Percentiles rank a stretch among this genome's conserved stretches.
These are phyloP conservation scores for Thymus mandschuricus DNA, from an alignment of 257 asterid species.

Conservation along the genomic window DNA sequence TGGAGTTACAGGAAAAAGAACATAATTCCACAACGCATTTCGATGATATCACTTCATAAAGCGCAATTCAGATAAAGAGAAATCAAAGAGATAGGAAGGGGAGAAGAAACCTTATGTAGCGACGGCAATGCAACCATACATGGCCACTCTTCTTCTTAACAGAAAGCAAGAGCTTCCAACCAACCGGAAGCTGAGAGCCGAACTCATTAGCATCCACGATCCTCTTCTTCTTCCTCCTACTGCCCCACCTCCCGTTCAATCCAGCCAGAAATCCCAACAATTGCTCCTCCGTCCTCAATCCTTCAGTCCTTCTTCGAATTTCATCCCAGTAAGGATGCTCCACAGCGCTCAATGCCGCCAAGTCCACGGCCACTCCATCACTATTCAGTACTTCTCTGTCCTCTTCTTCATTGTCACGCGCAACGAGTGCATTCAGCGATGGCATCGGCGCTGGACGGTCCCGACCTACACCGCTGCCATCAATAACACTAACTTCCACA, in stretches of 20 bases:
- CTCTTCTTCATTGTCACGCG: constrained; percentile 41
- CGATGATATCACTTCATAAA: neutral
- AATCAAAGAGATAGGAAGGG: neutral
- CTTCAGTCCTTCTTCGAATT: constrained; percentile 52
- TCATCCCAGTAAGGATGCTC: constrained; percentile 68
- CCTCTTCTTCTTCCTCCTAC: constrained; percentile 79
- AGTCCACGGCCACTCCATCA: constrained; percentile 66
- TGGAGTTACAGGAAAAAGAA: constrained; percentile 8
- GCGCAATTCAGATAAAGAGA: constrained; percentile 13
- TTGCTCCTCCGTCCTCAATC: constrained; percentile 56
- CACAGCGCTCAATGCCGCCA: constrained; percentile 50
- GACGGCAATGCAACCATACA: constrained; percentile 65
- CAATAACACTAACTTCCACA: constrained; percentile 32
- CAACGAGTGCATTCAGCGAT: constrained; percentile 30
- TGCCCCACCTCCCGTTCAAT: constrained; percentile 78
- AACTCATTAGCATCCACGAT: constrained; percentile 72
- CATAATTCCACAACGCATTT: neutral
- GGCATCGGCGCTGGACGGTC: neutral
- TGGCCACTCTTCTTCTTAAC: constrained; percentile 68
- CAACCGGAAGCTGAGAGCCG: constrained; percentile 67
- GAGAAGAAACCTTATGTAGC: constrained; percentile 72
- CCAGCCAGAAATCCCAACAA: constrained; percentile 58
- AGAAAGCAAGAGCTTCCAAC: constrained; percentile 76
- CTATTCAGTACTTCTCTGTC: constrained; percentile 57
- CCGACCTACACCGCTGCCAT: constrained; percentile 22